Percentiles rank a stretch among this genome's conserved stretches.
Conservation (phyloP, 23 red algal genomes). For the Gracilariopsis chorda region DNA sequence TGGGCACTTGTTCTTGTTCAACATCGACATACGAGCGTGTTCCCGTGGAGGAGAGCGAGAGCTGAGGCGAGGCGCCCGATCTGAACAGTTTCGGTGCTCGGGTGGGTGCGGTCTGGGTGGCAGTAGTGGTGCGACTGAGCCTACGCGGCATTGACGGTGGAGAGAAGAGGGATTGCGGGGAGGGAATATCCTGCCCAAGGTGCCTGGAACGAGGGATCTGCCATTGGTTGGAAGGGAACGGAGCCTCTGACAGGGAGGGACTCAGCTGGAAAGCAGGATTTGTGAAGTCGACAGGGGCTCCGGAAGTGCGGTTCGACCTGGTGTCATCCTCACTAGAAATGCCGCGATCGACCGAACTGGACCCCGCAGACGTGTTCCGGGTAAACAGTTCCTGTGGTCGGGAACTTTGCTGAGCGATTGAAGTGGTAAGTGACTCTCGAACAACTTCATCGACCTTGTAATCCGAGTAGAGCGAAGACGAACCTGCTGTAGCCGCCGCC, state of each 20-base stretch:
- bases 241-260: slow-evolving; percentile 26
- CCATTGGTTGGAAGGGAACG: slow-evolving; percentile 45
- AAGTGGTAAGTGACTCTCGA: slow-evolving; percentile 17
- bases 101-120: not conserved
- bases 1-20: not conserved
- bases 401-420: slow-evolving; percentile 30
- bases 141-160: slow-evolving; percentile 43
- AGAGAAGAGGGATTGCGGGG: slow-evolving; percentile 33
- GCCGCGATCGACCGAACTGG: not conserved
- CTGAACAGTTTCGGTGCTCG: slow-evolving; percentile 26
- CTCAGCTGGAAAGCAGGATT: slow-evolving; percentile 29
- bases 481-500: not conserved
- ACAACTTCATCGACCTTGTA: slow-evolving; percentile 31
- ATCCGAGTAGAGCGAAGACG: not conserved
- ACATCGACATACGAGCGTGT: not conserved
- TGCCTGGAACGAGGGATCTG: not conserved
- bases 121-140: slow-evolving; percentile 4
- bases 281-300: slow-evolving; percentile 18
- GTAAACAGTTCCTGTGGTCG: not conserved
- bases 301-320: not conserved
- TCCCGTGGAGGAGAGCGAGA: slow-evolving; percentile 38
- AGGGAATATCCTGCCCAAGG: slow-evolving; percentile 19
- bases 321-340: not conserved
- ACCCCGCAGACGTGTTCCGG: not conserved
- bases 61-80: slow-evolving; percentile 17